Evolutionary conservation across 257 asterid genomes (phyloP).

Genomic region (Solanum gracilifrons): DNA sequence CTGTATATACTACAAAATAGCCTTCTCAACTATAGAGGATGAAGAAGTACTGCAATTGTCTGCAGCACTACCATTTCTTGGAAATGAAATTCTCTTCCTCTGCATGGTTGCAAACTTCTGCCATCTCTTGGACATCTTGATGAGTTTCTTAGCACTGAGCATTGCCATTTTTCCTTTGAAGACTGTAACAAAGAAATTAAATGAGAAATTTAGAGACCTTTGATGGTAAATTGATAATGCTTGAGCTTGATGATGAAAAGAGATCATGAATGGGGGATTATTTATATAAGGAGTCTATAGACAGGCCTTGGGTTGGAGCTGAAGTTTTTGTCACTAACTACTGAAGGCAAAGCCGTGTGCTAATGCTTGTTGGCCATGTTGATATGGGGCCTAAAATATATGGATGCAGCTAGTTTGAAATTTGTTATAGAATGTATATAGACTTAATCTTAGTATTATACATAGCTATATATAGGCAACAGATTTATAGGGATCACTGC

Average conservation of each 20-base stretch:
- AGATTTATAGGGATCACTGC: too few relatives aligned
- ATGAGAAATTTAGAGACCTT: not conserved
- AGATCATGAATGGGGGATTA: not conserved
- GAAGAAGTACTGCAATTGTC: too few relatives aligned
- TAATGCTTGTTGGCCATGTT: not conserved
- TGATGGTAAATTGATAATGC: not conserved
- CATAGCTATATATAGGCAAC: too few relatives aligned
- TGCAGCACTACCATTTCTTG: too few relatives aligned
- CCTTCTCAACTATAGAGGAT: not conserved
- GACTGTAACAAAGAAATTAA: not conserved
- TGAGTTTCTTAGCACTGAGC: too few relatives aligned
- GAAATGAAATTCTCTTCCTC: too few relatives aligned
- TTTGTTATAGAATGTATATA: too few relatives aligned
- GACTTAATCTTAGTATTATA: too few relatives aligned
- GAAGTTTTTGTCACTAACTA: not conserved
- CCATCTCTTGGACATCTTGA: too few relatives aligned
- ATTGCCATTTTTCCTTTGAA: not conserved
- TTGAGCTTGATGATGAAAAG: not conserved
- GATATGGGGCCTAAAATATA: not conserved
- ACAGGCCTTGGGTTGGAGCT: not conserved
- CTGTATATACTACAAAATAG: not conserved
- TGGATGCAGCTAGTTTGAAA: not conserved
- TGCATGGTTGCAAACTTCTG: too few relatives aligned
- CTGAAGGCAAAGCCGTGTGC: not conserved
- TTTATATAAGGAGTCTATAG: not conserved